These are phyloP conservation scores for Debaryomyces maramus DNA, from an alignment of 805 yeast genomes.

Conservation along the genomic window DNA sequence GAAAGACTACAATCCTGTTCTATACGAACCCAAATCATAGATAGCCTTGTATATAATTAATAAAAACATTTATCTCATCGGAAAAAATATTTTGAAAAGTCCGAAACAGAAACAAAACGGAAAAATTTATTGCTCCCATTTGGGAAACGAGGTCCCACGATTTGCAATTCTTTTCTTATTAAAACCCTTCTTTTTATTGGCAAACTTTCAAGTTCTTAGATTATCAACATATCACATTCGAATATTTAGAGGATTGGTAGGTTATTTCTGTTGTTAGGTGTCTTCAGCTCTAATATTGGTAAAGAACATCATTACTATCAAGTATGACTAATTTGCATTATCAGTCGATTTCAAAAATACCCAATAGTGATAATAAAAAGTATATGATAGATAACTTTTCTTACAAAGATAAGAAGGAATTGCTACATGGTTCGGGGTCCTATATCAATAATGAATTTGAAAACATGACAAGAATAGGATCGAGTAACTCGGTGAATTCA, in stretches of 20 bases:
- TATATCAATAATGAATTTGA: background rate
- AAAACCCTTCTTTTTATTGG: too few relatives aligned
- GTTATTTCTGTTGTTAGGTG: too few relatives aligned
- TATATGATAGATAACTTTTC: background rate
- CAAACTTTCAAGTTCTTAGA: too few relatives aligned
- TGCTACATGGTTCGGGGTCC: background rate
- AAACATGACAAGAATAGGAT: constrained; percentile 6
- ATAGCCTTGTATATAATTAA: background rate
- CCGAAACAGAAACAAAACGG: too few relatives aligned
- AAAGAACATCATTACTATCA: too few relatives aligned
- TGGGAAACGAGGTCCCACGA: too few relatives aligned
- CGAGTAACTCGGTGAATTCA: constrained; percentile 28
- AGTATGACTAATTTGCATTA: background rate
- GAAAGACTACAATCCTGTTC: constrained; percentile 21
- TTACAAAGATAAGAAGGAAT: background rate
- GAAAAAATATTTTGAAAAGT: too few relatives aligned
- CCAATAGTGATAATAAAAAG: background rate
- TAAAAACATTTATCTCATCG: background rate
- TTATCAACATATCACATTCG: too few relatives aligned
- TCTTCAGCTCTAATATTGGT: too few relatives aligned
- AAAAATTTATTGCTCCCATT: too few relatives aligned
- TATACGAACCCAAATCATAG: constrained; percentile 16
- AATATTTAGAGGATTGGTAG: too few relatives aligned
- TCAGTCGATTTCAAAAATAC: background rate
- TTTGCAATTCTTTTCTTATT: too few relatives aligned